Conservation (phyloP, 1,284 basidiomycete species). For the Violaceomyces palustris region DNA sequence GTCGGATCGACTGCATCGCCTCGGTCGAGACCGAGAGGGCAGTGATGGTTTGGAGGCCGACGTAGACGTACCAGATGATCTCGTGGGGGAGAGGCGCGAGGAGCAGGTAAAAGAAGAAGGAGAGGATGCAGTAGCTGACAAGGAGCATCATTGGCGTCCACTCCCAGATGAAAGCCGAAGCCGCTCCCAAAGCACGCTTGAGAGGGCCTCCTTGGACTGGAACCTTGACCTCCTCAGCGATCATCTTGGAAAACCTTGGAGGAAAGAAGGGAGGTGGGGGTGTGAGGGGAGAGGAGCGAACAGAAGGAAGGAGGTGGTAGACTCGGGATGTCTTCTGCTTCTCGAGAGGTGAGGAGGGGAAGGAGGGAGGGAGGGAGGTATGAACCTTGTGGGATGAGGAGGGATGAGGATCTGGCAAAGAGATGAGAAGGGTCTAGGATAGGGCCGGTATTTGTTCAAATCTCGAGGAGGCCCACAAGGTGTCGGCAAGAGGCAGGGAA, state of each 20-base stretch:
- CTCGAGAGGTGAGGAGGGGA: too few relatives aligned
- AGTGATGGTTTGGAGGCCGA: constrained; percentile 32
- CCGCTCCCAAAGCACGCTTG: constrained; percentile 3
- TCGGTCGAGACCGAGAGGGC: constrained; percentile 34
- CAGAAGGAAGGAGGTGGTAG: too few relatives aligned
- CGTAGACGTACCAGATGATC: constrained; percentile 33
- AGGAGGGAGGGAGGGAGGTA: too few relatives aligned
- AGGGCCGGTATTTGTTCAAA: too few relatives aligned
- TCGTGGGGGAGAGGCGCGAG: constrained; percentile 31
- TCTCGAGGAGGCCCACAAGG: too few relatives aligned
- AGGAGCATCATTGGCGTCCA: constrained; percentile 38
- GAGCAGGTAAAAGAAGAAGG: constrained; percentile 38
- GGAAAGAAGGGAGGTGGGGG: too few relatives aligned
- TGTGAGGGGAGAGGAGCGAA: too few relatives aligned
- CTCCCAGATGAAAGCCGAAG: constrained; percentile 28
- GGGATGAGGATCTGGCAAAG: too few relatives aligned
- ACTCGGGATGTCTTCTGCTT: too few relatives aligned
- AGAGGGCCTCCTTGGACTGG: constrained; percentile 34
- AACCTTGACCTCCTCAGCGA: constrained; percentile 37
- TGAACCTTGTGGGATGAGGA: too few relatives aligned
- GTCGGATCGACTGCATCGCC: constrained; percentile 36
- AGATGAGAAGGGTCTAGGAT: too few relatives aligned
- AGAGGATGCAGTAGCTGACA: constrained; percentile 11
- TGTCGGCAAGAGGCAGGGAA: too few relatives aligned
- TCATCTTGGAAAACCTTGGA: not conserved